Percentiles rank a stretch among this genome's conserved stretches.
Conservation (phyloP, 139 green algal genomes). For the Chlamydomonas sp. region DNA sequence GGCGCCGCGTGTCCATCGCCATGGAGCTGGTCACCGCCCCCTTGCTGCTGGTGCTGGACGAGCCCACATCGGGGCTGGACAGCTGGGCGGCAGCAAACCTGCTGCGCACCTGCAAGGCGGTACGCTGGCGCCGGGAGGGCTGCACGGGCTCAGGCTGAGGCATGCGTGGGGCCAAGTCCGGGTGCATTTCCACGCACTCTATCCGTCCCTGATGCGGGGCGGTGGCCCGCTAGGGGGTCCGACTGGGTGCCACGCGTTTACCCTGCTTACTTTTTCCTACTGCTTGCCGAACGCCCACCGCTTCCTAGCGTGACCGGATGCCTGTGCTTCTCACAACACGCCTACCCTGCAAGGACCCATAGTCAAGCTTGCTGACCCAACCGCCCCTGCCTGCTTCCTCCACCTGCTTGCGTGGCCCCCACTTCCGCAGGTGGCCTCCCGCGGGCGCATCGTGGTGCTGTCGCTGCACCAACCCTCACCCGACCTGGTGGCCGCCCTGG, state of each 20-base stretch:
- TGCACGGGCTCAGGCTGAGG: not conserved
- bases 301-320: too few species aligned
- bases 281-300: too few species aligned
- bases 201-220: too few species aligned
- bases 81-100: slow-evolving; percentile 71
- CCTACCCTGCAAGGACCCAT: too few species aligned
- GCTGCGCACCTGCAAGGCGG: slow-evolving; percentile 65
- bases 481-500: slow-evolving; percentile 71
- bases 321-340: too few species aligned
- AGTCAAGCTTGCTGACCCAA: too few species aligned
- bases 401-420: too few species aligned
- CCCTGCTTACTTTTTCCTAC: too few species aligned
- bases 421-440: slow-evolving; percentile 40
- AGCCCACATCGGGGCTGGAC: slow-evolving; percentile 83
- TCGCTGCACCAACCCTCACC: slow-evolving; percentile 84
- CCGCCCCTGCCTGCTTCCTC: not conserved
- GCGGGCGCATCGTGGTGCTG: slow-evolving; percentile 71
- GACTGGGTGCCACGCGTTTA: too few species aligned
- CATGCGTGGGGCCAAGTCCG: not conserved
- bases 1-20: slow-evolving; percentile 73
- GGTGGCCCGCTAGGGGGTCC: too few species aligned
- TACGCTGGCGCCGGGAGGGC: slow-evolving; percentile 1
- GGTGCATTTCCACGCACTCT: too few species aligned
- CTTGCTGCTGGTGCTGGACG: slow-evolving; percentile 57
- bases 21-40: slow-evolving; percentile 81